phyloP scores from a whole-genome alignment of 2,329 filamentous ascomycete genomes.

The Dothistroma pini region DNA sequence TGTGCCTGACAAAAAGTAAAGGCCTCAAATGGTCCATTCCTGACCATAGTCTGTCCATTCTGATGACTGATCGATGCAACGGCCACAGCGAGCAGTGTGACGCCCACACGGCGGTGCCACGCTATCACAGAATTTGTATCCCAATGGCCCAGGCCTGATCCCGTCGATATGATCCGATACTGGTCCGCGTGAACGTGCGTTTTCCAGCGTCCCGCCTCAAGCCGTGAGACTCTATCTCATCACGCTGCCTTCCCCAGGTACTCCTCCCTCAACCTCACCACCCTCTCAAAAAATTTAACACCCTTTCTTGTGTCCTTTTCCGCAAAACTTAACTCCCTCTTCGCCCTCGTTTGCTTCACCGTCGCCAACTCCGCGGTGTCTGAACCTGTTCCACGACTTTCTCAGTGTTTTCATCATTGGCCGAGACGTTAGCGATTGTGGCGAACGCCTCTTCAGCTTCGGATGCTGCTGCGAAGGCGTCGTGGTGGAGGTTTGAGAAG shows the following conservation, averaged over 20 bases:
- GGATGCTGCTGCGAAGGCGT: not conserved
- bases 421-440: not conserved
- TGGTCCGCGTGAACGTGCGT: too few species aligned
- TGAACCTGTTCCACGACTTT: not conserved
- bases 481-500: not conserved
- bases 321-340: not conserved
- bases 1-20: too few species aligned
- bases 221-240: too few species aligned
- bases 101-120: too few species aligned
- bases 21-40: too few species aligned
- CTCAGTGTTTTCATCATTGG: not conserved
- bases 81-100: too few species aligned
- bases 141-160: too few species aligned
- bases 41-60: too few species aligned
- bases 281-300: not conserved
- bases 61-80: too few species aligned
- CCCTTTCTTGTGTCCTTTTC: not conserved
- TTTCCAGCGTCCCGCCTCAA: too few species aligned
- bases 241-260: not conserved
- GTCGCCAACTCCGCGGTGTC: not conserved
- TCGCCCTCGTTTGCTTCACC: not conserved
- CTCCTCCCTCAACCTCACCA: not conserved
- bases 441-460: not conserved
- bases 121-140: too few species aligned
- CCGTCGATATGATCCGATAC: too few species aligned